Percentiles rank a stretch among this genome's conserved stretches.
Conservation (phyloP, 2,329 filamentous ascomycete genomes). For the Boeremia lycopersici region DNA sequence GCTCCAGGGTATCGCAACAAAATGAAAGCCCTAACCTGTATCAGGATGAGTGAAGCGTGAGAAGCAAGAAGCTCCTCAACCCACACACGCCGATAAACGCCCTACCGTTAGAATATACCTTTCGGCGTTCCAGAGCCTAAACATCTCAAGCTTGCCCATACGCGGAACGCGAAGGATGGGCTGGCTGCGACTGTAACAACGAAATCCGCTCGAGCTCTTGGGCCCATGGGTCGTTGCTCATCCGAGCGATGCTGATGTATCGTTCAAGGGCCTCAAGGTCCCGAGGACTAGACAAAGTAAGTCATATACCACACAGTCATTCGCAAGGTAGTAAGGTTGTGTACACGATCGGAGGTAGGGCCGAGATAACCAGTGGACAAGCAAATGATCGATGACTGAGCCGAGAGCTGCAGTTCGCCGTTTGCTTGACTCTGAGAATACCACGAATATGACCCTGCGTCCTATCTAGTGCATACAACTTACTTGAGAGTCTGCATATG, state of each 20-base stretch:
- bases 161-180: not conserved
- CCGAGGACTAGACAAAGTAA: constrained; percentile 11
- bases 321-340: constrained; percentile 8
- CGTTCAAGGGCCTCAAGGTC: not conserved
- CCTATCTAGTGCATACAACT: constrained; percentile 22
- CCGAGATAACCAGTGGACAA: constrained; percentile 2
- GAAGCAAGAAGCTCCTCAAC: constrained; percentile 23
- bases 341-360: not conserved
- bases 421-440: not conserved
- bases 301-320: constrained; percentile 4
- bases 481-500: constrained; percentile 56
- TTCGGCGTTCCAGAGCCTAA: not conserved
- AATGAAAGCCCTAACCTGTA: constrained; percentile 15
- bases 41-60: constrained; percentile 22
- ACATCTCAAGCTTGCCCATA: not conserved
- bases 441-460: constrained; percentile 4
- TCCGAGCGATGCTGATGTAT: not conserved
- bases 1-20: constrained; percentile 11
- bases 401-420: not conserved
- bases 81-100: constrained; percentile 13
- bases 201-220: not conserved
- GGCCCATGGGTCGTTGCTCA: constrained; percentile 1
- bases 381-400: not conserved
- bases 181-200: not conserved
- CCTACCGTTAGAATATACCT: constrained; percentile 11